Evolutionary conservation across 2,329 filamentous ascomycete genomes (phyloP).

Genomic region (Nemania sp.): DNA sequence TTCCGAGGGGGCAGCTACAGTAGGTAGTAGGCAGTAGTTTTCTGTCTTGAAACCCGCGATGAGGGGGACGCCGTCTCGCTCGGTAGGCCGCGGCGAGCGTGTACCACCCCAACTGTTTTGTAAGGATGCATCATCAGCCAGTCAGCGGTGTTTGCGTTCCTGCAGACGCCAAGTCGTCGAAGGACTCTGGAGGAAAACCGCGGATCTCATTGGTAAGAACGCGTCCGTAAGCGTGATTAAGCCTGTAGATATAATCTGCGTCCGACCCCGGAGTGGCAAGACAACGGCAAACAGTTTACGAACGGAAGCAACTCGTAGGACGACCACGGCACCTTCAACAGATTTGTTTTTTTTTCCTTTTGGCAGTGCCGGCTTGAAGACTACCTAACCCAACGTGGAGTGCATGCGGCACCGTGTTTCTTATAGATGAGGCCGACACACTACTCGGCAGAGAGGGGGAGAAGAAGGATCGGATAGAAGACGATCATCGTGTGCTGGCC

Average conservation of each 20-base stretch:
- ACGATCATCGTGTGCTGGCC: background rate
- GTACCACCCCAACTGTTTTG: constrained; percentile 13
- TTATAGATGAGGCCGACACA: no score
- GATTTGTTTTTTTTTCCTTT: no score
- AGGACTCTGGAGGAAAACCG: background rate
- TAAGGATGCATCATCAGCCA: constrained; percentile 14
- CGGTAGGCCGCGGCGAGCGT: constrained; percentile 9
- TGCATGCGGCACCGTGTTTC: no score
- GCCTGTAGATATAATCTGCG: background rate
- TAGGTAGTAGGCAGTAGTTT: no score
- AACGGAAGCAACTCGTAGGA: background rate
- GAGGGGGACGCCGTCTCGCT: constrained; percentile 16
- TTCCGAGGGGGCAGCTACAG: background rate
- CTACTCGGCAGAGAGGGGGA: background rate
- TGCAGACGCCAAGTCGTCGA: constrained; percentile 1
- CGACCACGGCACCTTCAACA: background rate
- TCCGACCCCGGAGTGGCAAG: constrained; percentile 26
- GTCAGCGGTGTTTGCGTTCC: constrained; percentile 1
- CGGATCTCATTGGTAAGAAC: background rate
- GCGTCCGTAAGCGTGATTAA: background rate
- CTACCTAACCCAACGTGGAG: no score
- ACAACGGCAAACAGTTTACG: background rate
- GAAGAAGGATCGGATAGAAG: background rate
- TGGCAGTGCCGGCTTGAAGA: no score
- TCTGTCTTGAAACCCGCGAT: constrained; percentile 3